A percentile compares a stretch with the other conserved stretches of the same genome.
phyloP scores from a whole-genome alignment of 1,139 yeast genomes.

The Pichia sp. region DNA sequence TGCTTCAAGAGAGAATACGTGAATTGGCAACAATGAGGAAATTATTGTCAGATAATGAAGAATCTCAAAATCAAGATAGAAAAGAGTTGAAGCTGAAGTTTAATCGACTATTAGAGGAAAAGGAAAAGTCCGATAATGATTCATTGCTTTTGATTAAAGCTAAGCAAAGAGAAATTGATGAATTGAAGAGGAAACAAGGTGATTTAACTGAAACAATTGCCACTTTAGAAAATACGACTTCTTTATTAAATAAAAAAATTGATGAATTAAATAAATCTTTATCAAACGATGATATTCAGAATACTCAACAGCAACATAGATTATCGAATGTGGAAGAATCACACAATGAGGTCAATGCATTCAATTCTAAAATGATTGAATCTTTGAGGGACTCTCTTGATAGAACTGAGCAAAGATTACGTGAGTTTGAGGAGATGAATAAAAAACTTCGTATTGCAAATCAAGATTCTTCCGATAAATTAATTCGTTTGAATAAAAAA shows the following conservation, averaged over 20 bases:
- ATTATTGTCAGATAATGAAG: slow-evolving; percentile 62
- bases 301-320: neutral
- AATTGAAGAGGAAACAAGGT: slow-evolving; percentile 38
- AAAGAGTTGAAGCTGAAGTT: slow-evolving; percentile 41
- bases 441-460: slow-evolving; percentile 51
- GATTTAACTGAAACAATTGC: slow-evolving; percentile 23
- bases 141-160: slow-evolving; percentile 42
- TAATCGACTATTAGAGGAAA: slow-evolving; percentile 47
- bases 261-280: neutral
- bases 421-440: slow-evolving; percentile 55
- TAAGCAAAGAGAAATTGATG: slow-evolving; percentile 48
- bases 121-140: slow-evolving; percentile 50
- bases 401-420: slow-evolving; percentile 42
- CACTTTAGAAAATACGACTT: slow-evolving; percentile 2
- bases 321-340: neutral
- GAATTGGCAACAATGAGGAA: slow-evolving; percentile 73
- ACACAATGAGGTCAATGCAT: slow-evolving; percentile 4
- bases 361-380: slow-evolving; percentile 33
- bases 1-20: slow-evolving; percentile 72
- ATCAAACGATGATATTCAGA: slow-evolving; percentile 1
- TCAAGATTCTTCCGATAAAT: slow-evolving; percentile 61
- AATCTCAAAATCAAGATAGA: slow-evolving; percentile 43
- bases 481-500: slow-evolving; percentile 60
- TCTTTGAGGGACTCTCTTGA: slow-evolving; percentile 51
- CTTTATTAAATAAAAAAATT: slow-evolving; percentile 6